Evolutionary conservation across 306 rosid genomes (phyloP).

Genomic region (Carpinus fangiana): DNA sequence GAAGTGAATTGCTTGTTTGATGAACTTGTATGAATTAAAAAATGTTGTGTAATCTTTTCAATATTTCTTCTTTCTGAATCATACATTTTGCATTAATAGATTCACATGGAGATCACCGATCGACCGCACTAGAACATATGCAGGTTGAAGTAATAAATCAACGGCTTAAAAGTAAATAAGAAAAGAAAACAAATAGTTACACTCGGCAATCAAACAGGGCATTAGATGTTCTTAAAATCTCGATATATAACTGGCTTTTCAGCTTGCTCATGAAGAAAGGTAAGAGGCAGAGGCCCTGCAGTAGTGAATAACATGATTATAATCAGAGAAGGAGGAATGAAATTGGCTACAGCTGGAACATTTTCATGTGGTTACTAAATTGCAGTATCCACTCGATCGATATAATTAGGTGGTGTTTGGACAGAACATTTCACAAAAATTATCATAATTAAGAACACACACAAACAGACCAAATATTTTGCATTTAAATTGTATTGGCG

Average conservation of each 20-base stretch:
- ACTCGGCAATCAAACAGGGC: constrained; percentile 50
- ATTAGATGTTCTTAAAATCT: constrained; percentile 70
- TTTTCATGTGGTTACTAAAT: background rate
- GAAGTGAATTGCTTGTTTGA: too few relatives aligned
- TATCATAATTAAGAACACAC: background rate
- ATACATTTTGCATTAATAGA: too few relatives aligned
- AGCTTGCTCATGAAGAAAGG: constrained; percentile 64
- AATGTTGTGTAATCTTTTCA: too few relatives aligned
- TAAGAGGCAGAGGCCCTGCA: constrained; percentile 38
- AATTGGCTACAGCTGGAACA: background rate
- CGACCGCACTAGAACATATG: background rate
- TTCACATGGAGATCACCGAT: background rate
- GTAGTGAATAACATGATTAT: background rate
- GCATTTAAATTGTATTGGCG: background rate
- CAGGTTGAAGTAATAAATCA: background rate
- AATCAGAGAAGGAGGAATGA: background rate
- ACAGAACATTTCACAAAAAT: background rate
- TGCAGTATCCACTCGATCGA: background rate
- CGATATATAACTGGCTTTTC: constrained; percentile 52
- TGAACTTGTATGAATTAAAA: too few relatives aligned
- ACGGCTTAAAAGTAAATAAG: background rate
- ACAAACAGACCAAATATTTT: background rate
- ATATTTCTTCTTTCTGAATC: too few relatives aligned
- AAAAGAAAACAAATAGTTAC: constrained; percentile 10
- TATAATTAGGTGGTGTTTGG: background rate